phyloP scores from a whole-genome alignment of 345 rosid genomes.

The Eucalyptus erythrocorys region DNA sequence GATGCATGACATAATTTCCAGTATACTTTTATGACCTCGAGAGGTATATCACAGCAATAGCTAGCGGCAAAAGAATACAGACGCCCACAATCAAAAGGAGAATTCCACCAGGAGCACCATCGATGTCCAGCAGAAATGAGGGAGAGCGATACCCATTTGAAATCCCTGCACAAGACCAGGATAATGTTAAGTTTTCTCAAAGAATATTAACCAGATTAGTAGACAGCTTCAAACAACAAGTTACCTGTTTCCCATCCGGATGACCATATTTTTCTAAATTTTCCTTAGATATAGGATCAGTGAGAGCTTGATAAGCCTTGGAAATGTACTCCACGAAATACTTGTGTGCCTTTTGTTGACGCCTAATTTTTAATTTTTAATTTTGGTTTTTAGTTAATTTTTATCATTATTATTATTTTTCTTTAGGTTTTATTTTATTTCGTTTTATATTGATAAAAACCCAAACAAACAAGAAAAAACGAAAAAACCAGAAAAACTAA shows the following conservation, averaged over 20 bases:
- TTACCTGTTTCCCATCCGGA: conserved; percentile 97
- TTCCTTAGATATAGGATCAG: conserved; percentile 88
- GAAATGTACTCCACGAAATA: conserved; percentile 86
- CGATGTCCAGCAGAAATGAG: conserved; percentile 86
- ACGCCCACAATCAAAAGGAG: conserved; percentile 95
- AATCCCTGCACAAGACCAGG: conserved; percentile 53
- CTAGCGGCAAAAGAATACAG: conserved; percentile 92
- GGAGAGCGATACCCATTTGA: conserved; percentile 99
- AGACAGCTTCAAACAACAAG: not conserved
- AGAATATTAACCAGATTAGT: not conserved
- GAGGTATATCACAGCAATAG: conserved; percentile 90
- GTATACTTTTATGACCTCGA: conserved; percentile 93
- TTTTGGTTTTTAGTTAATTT: too few species aligned
- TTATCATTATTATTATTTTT: too few species aligned
- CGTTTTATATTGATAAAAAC: too few species aligned
- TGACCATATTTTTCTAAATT: conserved; percentile 98
- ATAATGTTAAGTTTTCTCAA: not conserved
- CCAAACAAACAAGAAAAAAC: too few species aligned
- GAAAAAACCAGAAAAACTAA: too few species aligned
- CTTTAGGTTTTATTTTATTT: too few species aligned
- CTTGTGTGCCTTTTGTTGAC: conserved; percentile 83
- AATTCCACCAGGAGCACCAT: conserved; percentile 95
- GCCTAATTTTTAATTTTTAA: too few species aligned
- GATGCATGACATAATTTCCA: conserved; percentile 97
- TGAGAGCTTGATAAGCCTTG: conserved; percentile 94